Evolutionary conservation across 2,329 filamentous ascomycete species (phyloP).

Genomic region (Fusarium longipes): DNA sequence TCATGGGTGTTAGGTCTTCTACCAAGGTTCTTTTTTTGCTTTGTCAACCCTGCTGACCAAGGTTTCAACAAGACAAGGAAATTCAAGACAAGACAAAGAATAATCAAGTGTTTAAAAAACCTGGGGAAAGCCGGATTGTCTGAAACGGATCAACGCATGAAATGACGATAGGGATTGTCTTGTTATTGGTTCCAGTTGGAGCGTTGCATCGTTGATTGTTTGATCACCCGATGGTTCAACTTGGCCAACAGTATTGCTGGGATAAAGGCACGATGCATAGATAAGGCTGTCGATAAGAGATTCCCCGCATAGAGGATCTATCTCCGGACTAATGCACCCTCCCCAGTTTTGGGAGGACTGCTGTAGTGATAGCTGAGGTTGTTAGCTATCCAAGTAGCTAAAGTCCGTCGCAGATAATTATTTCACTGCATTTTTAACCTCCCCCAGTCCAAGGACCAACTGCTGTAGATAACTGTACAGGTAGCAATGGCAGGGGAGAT

Average conservation of each 20-base stretch:
- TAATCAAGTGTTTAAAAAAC: background rate
- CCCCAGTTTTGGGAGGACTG: too few relatives aligned
- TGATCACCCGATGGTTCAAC: slow-evolving; percentile 8
- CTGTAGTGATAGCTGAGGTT: too few relatives aligned
- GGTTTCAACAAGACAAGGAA: slow-evolving; percentile 4
- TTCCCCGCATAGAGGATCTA: too few relatives aligned
- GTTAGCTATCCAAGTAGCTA: too few relatives aligned
- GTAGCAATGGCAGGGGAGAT: too few relatives aligned
- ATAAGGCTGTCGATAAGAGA: slow-evolving; percentile 16
- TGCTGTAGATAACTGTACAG: too few relatives aligned
- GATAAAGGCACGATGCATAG: slow-evolving; percentile 11
- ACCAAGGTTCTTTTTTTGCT: slow-evolving; percentile 34
- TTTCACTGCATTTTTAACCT: background rate
- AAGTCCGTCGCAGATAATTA: too few relatives aligned
- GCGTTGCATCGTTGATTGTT: slow-evolving; percentile 16
- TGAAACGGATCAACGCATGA: slow-evolving; percentile 1
- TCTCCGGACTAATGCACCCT: too few relatives aligned
- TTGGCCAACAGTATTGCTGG: background rate
- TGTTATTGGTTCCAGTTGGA: background rate
- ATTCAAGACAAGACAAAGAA: too few relatives aligned
- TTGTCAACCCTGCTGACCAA: slow-evolving; percentile 21
- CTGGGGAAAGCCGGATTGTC: background rate
- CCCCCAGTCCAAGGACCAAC: too few relatives aligned
- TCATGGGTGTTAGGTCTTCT: slow-evolving; percentile 1
- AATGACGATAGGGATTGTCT: slow-evolving; percentile 5